phyloP scores from a whole-genome alignment of 2,329 filamentous ascomycete species.

The Knufia fluminis region DNA sequence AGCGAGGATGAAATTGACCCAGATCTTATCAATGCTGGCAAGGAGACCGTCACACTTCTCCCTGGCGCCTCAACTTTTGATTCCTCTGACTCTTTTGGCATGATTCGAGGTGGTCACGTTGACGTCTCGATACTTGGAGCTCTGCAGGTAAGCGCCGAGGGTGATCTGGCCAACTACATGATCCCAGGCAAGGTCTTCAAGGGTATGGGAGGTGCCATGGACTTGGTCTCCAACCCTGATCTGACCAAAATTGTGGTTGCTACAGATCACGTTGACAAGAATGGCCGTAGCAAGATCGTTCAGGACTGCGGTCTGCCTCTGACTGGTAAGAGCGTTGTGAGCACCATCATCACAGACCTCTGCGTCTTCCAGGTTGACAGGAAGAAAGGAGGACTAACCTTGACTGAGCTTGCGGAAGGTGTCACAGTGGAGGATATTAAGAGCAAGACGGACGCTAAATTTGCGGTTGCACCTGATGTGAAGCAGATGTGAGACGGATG shows the following conservation, averaged over 20 bases:
- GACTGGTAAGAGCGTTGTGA: conserved; percentile 58
- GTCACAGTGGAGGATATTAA: conserved; percentile 59
- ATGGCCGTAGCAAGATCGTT: conserved; percentile 58
- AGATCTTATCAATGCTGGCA: conserved; percentile 78
- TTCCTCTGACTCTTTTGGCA: conserved; percentile 71
- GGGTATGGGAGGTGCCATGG: conserved; percentile 76
- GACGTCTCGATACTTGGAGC: conserved; percentile 77
- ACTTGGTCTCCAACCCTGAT: conserved; percentile 61
- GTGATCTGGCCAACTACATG: conserved; percentile 84
- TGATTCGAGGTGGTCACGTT: conserved; percentile 78
- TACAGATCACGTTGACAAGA: conserved; percentile 61
- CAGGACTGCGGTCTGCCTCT: conserved; percentile 55
- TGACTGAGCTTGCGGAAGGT: conserved; percentile 62
- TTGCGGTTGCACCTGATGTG: conserved; percentile 52
- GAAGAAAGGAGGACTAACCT: conserved; percentile 50
- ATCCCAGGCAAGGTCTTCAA: conserved; percentile 77
- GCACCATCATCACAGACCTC: conserved; percentile 65
- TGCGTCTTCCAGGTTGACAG: conserved; percentile 71
- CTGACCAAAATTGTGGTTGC: conserved; percentile 64
- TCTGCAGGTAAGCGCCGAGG: conserved; percentile 67
- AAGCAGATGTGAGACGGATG: conserved; percentile 35
- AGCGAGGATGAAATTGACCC: conserved; percentile 62
- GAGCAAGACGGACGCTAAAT: conserved; percentile 61
- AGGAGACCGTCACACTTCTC: conserved; percentile 74
- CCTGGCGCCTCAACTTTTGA: conserved; percentile 71